Conservation (phyloP, 305 asterid species). For the Euphrasia arctica region DNA sequence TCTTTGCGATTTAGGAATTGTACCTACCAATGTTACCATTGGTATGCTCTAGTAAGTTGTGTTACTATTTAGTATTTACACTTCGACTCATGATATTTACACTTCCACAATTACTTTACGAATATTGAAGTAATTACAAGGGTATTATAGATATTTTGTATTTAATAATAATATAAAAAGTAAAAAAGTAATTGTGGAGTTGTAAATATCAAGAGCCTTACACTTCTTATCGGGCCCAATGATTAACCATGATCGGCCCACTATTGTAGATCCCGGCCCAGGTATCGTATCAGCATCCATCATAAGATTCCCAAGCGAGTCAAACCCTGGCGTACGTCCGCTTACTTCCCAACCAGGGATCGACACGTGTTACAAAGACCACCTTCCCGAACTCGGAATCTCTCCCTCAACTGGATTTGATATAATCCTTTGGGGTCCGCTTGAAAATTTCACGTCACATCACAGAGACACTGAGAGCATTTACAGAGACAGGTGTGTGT, state of each 20-base stretch:
- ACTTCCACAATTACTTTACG: too few species aligned
- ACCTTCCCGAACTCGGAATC: constrained; percentile 34
- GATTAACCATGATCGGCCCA: constrained; percentile 2
- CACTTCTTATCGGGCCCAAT: not conserved
- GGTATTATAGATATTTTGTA: too few species aligned
- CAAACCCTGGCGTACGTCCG: constrained; percentile 28
- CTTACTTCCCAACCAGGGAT: constrained; percentile 16
- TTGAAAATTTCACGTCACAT: constrained; percentile 29
- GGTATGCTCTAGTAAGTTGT: too few species aligned
- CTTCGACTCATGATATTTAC: too few species aligned
- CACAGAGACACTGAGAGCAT: constrained; percentile 23
- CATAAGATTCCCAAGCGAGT: constrained; percentile 22
- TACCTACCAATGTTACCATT: too few species aligned
- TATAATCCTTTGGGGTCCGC: constrained; percentile 59
- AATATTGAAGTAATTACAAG: too few species aligned
- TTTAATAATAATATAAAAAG: too few species aligned
- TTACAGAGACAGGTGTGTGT: constrained; percentile 18
- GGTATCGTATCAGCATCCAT: constrained; percentile 1
- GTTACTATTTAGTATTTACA: too few species aligned
- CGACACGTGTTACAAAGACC: constrained; percentile 31
- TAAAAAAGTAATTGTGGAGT: too few species aligned
- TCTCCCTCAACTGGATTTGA: constrained; percentile 45
- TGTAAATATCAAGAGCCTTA: too few species aligned
- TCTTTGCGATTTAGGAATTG: too few species aligned
- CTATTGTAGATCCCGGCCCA: constrained; percentile 20